Evolutionary conservation across 805 yeast genomes (phyloP).

Genomic region (Barnettozyma sp.): DNA sequence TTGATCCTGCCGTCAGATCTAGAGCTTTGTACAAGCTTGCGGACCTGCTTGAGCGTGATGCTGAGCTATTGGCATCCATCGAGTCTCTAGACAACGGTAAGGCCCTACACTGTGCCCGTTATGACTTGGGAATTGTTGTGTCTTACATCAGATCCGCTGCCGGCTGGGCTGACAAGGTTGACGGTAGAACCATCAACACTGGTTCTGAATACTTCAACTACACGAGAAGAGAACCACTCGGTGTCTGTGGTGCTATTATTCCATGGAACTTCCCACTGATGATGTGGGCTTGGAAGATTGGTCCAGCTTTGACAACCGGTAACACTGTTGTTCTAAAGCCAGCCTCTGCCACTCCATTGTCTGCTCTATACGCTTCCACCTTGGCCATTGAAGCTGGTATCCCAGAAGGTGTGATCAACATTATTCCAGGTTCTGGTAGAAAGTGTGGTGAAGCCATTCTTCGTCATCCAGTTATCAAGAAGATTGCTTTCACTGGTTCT

Average conservation of each 20-base stretch:
- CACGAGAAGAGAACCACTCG: conserved; percentile 68
- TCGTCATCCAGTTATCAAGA: conserved; percentile 61
- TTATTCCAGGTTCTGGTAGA: conserved; percentile 70
- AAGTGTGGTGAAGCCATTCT: conserved; percentile 67
- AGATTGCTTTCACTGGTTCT: conserved; percentile 78
- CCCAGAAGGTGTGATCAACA: conserved; percentile 70
- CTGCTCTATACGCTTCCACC: conserved; percentile 56
- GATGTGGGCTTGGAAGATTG: conserved; percentile 76
- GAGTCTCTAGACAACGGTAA: conserved; percentile 79
- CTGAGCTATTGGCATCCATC: conserved; percentile 57
- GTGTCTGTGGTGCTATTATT: conserved; percentile 77
- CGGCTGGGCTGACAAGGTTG: conserved; percentile 64
- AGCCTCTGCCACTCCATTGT: conserved; percentile 72
- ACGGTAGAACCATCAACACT: conserved; percentile 58
- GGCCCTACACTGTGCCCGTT: conserved; percentile 55
- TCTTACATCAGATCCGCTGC: conserved; percentile 65
- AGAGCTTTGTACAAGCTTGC: conserved; percentile 52
- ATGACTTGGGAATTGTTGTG: conserved; percentile 60
- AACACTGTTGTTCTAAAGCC: conserved; percentile 68
- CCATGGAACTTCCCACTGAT: conserved; percentile 84
- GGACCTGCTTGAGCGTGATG: conserved; percentile 56
- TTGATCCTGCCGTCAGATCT: conserved; percentile 52
- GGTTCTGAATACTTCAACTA: conserved; percentile 57
- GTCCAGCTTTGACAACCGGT: conserved; percentile 74
- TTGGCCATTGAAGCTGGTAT: conserved; percentile 62